Conservation (phyloP, 2,329 filamentous ascomycete species). For the Fonsecaea nubica region DNA sequence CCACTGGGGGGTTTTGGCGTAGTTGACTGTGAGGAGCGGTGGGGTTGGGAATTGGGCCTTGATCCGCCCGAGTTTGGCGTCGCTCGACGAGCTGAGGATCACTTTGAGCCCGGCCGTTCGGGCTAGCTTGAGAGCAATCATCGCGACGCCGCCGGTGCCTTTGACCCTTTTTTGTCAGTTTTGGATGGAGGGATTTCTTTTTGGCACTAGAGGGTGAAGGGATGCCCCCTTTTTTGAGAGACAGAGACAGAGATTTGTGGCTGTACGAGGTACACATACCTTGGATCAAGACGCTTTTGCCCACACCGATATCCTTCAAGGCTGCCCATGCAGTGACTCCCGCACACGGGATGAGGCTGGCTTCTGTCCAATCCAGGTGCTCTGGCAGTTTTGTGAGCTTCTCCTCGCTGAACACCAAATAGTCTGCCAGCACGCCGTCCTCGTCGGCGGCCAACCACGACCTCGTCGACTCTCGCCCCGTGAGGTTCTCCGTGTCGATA, state of each 20-base stretch:
- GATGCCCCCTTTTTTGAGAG: no score
- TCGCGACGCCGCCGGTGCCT: slow-evolving; percentile 48
- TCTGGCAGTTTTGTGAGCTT: slow-evolving; percentile 47
- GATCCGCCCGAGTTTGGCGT: slow-evolving; percentile 45
- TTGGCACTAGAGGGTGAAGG: no score
- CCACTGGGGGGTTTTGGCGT: slow-evolving; percentile 43
- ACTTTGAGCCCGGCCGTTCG: slow-evolving; percentile 45
- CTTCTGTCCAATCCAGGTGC: slow-evolving; percentile 48
- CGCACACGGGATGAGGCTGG: slow-evolving; percentile 52
- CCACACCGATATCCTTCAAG: slow-evolving; percentile 49
- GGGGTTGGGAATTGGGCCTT: slow-evolving; percentile 39
- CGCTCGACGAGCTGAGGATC: slow-evolving; percentile 49
- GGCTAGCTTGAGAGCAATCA: slow-evolving; percentile 48
- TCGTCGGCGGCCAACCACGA: slow-evolving; percentile 55
- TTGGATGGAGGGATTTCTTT: no score
- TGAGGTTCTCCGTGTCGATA: slow-evolving; percentile 50
- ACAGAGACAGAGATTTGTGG: no score
- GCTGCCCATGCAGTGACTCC: slow-evolving; percentile 56
- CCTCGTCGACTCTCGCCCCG: slow-evolving; percentile 45
- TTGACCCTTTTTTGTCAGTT: neutral
- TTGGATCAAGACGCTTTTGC: slow-evolving; percentile 55
- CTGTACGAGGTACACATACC: slow-evolving; percentile 39
- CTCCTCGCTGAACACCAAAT: slow-evolving; percentile 52
- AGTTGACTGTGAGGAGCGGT: slow-evolving; percentile 45
- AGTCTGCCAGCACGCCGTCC: slow-evolving; percentile 52